A percentile compares a stretch with the other conserved stretches of the same genome.
phyloP scores from a whole-genome alignment of 2,329 filamentous ascomycete species.

The Colletotrichum tamarilloi region DNA sequence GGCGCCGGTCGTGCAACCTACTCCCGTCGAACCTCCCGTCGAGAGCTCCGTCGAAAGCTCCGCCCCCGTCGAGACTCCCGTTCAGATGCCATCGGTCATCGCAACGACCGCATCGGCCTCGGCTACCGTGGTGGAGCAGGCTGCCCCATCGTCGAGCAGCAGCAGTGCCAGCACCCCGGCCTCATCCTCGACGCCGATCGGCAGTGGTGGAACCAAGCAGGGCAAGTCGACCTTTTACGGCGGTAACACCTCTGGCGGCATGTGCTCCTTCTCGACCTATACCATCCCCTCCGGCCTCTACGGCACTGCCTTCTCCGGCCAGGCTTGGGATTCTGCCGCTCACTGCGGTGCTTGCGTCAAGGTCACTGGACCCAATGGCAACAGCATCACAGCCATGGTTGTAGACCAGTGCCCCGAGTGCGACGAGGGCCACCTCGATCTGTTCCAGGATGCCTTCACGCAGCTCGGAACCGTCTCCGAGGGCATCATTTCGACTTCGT shows the following conservation, averaged over 20 bases:
- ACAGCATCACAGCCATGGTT: constrained; percentile 71
- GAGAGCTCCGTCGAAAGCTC: constrained; percentile 18
- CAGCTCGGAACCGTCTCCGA: constrained; percentile 48
- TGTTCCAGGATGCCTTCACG: constrained; percentile 56
- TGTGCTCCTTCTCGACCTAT: constrained; percentile 73
- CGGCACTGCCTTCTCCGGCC: constrained; percentile 70
- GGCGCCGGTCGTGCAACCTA: constrained; percentile 6
- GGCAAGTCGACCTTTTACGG: constrained; percentile 65
- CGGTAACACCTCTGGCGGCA: constrained; percentile 67
- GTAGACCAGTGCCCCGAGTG: constrained; percentile 60
- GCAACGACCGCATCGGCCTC: constrained; percentile 10
- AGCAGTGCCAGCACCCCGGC: constrained; percentile 10
- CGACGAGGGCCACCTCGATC: constrained; percentile 52
- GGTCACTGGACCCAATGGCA: constrained; percentile 67
- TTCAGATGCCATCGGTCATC: constrained; percentile 5
- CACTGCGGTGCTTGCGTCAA: constrained; percentile 72
- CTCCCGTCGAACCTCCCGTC: background rate
- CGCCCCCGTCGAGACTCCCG: constrained; percentile 8
- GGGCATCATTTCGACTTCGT: constrained; percentile 49
- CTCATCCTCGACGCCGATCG: constrained; percentile 8
- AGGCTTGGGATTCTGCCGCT: constrained; percentile 65
- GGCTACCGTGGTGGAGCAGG: constrained; percentile 6
- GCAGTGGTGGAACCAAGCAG: constrained; percentile 4
- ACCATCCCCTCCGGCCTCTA: constrained; percentile 67
- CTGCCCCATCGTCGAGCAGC: background rate